Percentiles rank a stretch among this genome's conserved stretches.
These are phyloP conservation scores for Theobroma grandiflorum DNA, from an alignment of 441 rosid genomes.

Conservation along the genomic window DNA sequence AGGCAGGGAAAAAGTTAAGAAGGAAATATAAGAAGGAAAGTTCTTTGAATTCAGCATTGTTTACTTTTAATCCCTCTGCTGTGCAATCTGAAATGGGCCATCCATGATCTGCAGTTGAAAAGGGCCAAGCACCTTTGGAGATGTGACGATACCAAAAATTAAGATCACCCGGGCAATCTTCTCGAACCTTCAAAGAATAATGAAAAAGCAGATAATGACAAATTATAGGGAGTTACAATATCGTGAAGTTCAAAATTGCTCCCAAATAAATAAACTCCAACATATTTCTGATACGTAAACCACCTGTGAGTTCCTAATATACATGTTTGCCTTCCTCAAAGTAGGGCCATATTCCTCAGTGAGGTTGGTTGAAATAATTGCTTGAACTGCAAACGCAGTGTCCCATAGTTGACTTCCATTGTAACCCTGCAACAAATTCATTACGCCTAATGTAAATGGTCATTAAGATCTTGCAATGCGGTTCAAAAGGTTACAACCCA, in stretches of 20 bases:
- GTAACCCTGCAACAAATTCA: conserved; percentile 73
- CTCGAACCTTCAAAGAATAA: conserved; percentile 62
- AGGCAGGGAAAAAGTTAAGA: conserved; percentile 20
- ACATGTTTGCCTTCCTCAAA: conserved; percentile 72
- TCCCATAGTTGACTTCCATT: conserved; percentile 99
- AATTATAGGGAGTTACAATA: conserved; percentile 14
- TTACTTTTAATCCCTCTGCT: conserved; percentile 93
- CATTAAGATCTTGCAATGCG: neutral
- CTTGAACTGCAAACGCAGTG: conserved; percentile 86
- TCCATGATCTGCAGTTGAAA: conserved; percentile 95
- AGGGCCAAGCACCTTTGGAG: conserved; percentile 99
- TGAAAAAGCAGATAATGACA: conserved; percentile 26
- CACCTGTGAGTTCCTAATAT: conserved; percentile 84
- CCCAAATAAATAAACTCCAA: conserved; percentile 25
- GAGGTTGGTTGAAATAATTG: conserved; percentile 77
- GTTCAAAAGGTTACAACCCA: conserved; percentile 1
- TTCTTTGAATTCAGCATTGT: conserved; percentile 25
- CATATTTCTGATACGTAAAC: conserved; percentile 26
- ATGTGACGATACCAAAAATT: conserved; percentile 88
- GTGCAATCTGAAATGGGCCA: conserved; percentile 99
- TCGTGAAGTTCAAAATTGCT: neutral
- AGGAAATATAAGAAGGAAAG: conserved; percentile 22
- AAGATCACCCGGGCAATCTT: conserved; percentile 88
- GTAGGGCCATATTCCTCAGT: conserved; percentile 68
- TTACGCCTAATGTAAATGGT: conserved; percentile 8